Evolutionary conservation across 768 basidiomycete genomes (phyloP).

Genomic region (Calocera cornea): DNA sequence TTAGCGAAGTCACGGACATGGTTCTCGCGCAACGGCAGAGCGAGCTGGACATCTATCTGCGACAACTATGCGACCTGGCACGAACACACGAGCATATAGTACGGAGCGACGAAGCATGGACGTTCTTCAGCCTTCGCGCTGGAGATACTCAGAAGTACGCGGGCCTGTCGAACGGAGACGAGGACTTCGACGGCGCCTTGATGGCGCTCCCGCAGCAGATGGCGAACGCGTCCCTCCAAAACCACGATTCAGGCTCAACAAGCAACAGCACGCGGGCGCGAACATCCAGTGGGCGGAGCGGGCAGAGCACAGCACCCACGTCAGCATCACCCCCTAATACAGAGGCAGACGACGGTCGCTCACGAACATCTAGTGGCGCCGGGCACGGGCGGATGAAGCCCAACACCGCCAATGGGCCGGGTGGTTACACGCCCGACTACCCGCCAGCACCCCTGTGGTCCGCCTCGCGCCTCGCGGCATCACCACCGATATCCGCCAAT

Average conservation of each 20-base stretch:
- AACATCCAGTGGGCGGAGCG: slow-evolving; percentile 1
- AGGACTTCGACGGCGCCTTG: slow-evolving; percentile 22
- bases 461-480: not conserved
- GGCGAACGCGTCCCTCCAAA: not conserved
- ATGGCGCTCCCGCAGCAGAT: not conserved
- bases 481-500: not conserved
- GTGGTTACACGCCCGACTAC: not conserved
- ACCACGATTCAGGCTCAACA: not conserved
- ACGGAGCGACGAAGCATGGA: slow-evolving; percentile 62
- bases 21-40: slow-evolving; percentile 65
- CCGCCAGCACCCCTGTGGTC: not conserved
- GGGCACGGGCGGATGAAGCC: not conserved
- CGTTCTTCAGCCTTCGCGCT: slow-evolving; percentile 70
- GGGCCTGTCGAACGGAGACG: slow-evolving; percentile 32
- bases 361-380: slow-evolving; percentile 3
- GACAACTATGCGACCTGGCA: slow-evolving; percentile 61
- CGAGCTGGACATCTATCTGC: slow-evolving; percentile 83
- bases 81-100: slow-evolving; percentile 61
- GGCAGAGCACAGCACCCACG: not conserved
- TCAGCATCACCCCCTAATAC: slow-evolving; percentile 2
- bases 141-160: slow-evolving; percentile 69
- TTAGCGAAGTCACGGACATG: slow-evolving; percentile 65
- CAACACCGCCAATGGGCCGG: not conserved
- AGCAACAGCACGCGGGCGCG: not conserved
- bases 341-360: not conserved